These are phyloP conservation scores for Thelephora terrestris DNA, from an alignment of 1,284 basidiomycete species.

Conservation along the genomic window DNA sequence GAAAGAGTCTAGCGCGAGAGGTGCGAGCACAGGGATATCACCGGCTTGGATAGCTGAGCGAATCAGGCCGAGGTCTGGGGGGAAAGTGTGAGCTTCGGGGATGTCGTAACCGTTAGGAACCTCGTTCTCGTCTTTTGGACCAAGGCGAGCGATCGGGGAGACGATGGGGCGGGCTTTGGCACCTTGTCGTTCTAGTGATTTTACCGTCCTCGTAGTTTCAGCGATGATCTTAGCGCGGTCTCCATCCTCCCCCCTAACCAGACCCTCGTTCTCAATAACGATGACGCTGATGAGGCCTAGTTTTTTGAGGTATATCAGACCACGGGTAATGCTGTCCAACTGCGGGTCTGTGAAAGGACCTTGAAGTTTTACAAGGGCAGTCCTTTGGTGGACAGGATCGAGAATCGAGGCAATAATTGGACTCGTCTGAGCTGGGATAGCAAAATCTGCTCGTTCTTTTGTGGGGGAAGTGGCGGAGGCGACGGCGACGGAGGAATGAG, in stretches of 20 bases:
- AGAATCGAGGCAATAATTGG: conserved; percentile 76
- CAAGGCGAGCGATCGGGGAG: conserved; percentile 76
- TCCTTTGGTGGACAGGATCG: conserved; percentile 72
- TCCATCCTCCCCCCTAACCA: conserved; percentile 55
- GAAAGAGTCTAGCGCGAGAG: conserved; percentile 86
- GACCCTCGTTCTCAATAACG: conserved; percentile 84
- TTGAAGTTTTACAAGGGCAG: conserved; percentile 94
- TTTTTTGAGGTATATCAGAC: conserved; percentile 92
- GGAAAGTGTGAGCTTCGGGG: conserved; percentile 68
- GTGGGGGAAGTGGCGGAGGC: no score
- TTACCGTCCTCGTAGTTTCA: conserved; percentile 78
- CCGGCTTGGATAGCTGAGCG: conserved; percentile 83
- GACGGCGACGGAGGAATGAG: conserved; percentile 16
- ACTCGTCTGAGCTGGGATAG: conserved; percentile 27
- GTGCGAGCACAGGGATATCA: conserved; percentile 95
- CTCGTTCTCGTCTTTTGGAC: conserved; percentile 41
- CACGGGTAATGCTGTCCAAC: conserved; percentile 87
- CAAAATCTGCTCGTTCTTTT: background rate
- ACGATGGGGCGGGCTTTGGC: conserved; percentile 82
- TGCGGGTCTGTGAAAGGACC: conserved; percentile 89
- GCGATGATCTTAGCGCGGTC: conserved; percentile 55
- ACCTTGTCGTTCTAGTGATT: conserved; percentile 75
- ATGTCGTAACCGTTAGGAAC: conserved; percentile 26
- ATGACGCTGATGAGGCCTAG: conserved; percentile 93
- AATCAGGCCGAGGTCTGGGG: conserved; percentile 73